Evolutionary conservation across 2,329 filamentous ascomycete species (phyloP), one percentile per base, ranked within the genome.

Genomic region (Aspergillus ruber): DNA sequence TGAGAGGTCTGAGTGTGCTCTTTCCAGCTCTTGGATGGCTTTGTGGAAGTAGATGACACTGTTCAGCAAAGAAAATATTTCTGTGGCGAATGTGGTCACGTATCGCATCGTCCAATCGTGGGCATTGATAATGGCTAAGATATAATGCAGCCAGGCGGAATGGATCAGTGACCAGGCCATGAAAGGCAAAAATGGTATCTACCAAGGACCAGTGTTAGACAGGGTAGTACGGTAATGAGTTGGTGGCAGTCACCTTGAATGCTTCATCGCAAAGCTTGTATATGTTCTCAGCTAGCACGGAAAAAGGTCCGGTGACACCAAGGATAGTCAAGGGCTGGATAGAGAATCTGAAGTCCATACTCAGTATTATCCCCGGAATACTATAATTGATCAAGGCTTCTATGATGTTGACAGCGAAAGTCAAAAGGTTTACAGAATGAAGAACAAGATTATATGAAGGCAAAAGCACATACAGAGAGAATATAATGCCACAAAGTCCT

Each of bases 71-170:
- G 80, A 82, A 60, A 85, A 85, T 46, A 85, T 82, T 60, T 85
- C 82, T 39, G 79, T 81, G 50, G 75, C 82, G 62, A 84, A 85
- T 17, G 77, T 80, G 2, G 82, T 85, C 43, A 85, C 82, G 62
- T 85, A 85, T 56, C 79, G 74, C 82, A 85, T 85, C 0, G 82
- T 85, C 79, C 81, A 85, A 63, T 84, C 81, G 58, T 85, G 81
- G 3, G 81, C 82, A 62, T 85, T 85, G 64, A 84, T 78, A 44
- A 84, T 76, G 46, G 82, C 81, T 10, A 85, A 71, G 3, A 84
- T 64, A 54, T 77, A 78, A 58, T 83, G 80, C 73, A 85, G 78
- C 82, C 82, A 85, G 6, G 73, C 78, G 6, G 81, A 73, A 59
- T 85, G 82, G 44, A 85, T 82, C 32, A 84, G 72, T 2, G 79